Percentiles rank a stretch among this genome's conserved stretches.
Evolutionary conservation across 495 filamentous ascomycete genomes (phyloP).

Genomic region (Daldinia childiae): DNA sequence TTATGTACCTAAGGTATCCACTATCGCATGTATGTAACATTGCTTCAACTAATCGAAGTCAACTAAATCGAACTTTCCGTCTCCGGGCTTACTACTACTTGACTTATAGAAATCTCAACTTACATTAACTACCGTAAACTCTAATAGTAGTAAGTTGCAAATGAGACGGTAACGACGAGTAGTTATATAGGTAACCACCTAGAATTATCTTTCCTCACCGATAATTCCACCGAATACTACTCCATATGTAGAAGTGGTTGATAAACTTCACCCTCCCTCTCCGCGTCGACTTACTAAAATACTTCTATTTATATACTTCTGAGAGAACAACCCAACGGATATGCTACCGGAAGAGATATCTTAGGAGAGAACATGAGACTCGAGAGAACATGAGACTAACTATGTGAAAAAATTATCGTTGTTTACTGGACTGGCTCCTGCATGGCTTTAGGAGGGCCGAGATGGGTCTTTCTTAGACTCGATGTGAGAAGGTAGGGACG

Average conservation of each 20-base stretch:
- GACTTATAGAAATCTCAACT: not conserved
- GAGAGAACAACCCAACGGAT: not conserved
- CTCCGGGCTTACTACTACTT: not conserved
- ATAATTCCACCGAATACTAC: not conserved
- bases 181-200: not conserved
- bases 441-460: not conserved
- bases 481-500: not conserved
- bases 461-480: not conserved
- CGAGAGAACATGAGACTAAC: not conserved
- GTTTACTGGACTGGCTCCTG: not conserved
- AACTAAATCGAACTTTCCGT: not conserved
- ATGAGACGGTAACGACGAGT: not conserved
- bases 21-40: conserved; percentile 1
- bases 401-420: not conserved
- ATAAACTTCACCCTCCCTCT: not conserved
- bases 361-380: not conserved
- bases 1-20: no score
- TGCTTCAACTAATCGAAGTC: not conserved
- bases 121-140: not conserved
- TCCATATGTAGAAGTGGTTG: not conserved
- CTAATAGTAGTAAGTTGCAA: not conserved
- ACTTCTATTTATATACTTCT: not conserved
- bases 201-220: not conserved
- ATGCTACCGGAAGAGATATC: not conserved
- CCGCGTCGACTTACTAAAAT: not conserved